A percentile compares a stretch with the other conserved stretches of the same genome.
These are phyloP conservation scores for Parathielavia hyrcaniae DNA, from an alignment of 495 filamentous ascomycete species.

Conservation along the genomic window DNA sequence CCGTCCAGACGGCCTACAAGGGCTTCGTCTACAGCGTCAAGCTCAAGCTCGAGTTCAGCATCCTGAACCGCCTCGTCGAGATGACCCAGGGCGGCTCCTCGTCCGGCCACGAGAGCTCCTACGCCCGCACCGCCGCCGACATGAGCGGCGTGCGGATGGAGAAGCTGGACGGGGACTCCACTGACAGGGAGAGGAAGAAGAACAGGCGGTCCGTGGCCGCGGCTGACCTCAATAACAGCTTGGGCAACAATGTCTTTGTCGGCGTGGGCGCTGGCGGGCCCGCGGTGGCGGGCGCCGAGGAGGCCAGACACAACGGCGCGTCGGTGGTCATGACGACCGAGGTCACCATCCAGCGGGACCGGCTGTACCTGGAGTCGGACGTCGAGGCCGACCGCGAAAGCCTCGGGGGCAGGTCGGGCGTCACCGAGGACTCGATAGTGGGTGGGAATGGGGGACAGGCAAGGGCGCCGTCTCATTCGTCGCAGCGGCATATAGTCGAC, in stretches of 20 bases:
- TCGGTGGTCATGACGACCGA: background rate
- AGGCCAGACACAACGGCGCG: background rate
- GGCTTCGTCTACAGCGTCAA: conserved; percentile 59
- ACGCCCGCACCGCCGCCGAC: background rate
- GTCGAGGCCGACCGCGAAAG: background rate
- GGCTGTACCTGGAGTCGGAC: background rate
- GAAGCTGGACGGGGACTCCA: background rate
- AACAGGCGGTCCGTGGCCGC: too few species aligned
- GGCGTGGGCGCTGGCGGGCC: background rate
- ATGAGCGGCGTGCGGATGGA: background rate
- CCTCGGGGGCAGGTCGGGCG: background rate
- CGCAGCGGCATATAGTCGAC: background rate
- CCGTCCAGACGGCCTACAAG: conserved; percentile 56
- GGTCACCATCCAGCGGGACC: background rate
- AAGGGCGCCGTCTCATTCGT: background rate
- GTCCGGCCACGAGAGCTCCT: background rate
- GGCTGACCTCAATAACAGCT: background rate
- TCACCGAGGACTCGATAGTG: background rate
- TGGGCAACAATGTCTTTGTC: background rate
- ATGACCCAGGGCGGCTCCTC: background rate
- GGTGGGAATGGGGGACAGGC: background rate
- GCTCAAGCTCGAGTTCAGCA: conserved; percentile 60
- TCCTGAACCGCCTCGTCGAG: conserved; percentile 41
- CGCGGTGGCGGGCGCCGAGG: background rate
- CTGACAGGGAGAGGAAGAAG: background rate